Conservation (phyloP, 768 basidiomycete species). For the Mycena vitilis region DNA sequence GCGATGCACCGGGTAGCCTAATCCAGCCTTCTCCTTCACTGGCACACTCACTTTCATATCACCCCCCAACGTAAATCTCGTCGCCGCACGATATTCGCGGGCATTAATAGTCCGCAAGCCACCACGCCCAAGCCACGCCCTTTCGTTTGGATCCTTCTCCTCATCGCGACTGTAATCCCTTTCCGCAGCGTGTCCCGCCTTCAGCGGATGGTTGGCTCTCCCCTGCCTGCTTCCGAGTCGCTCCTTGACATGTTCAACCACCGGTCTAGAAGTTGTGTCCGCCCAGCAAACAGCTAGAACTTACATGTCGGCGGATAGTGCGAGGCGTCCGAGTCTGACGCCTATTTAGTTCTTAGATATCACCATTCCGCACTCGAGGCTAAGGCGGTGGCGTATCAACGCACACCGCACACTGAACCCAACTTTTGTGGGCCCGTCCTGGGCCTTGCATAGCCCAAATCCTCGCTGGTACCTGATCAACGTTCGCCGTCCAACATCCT, state of each 20-base stretch:
- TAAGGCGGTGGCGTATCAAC: conserved; percentile 18
- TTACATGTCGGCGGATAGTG: background rate
- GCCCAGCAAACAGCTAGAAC: conserved; percentile 21
- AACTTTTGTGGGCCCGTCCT: background rate
- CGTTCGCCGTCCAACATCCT: conserved; percentile 10
- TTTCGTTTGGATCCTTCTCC: conserved; percentile 36
- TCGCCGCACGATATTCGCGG: conserved; percentile 32
- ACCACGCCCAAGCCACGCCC: conserved; percentile 31
- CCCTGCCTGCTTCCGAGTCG: conserved; percentile 19
- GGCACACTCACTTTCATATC: conserved; percentile 18
- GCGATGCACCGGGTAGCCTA: conserved; percentile 27
- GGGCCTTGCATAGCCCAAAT: conserved; percentile 6
- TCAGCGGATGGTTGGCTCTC: conserved; percentile 25
- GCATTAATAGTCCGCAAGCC: conserved; percentile 7
- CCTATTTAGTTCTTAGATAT: conserved; percentile 6
- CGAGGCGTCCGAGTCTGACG: background rate
- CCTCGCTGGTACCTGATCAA: conserved; percentile 15
- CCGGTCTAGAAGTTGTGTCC: conserved; percentile 31
- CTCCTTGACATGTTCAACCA: background rate
- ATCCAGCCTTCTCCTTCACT: conserved; percentile 26
- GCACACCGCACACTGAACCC: conserved; percentile 2
- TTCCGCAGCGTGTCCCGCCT: conserved; percentile 29
- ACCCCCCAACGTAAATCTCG: conserved; percentile 28
- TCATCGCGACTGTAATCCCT: conserved; percentile 8
- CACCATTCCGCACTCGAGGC: conserved; percentile 11